Base-by-base conservation (phyloP, 768 basidiomycete species). In the Podaxis mareebaensis region DNA sequence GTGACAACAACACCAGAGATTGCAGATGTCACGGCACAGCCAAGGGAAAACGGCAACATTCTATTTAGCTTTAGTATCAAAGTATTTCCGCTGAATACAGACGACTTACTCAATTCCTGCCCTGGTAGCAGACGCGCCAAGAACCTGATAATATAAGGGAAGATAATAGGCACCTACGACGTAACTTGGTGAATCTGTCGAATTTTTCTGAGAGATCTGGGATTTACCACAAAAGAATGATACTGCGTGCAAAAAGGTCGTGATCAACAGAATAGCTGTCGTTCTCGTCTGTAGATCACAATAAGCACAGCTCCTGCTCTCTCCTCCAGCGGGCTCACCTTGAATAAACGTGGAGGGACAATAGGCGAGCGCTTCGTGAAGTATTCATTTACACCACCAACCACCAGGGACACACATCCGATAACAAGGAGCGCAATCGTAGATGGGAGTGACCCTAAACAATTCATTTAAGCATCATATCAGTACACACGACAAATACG, bases 31-130 rank as follows among this genome's bases (percentile, higher is more conserved):
- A 83, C 1, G 2, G 91, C 75, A 53, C 76, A 72, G 2, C 85
- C 88, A 5, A 92, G 78, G 1, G 91, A 92, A 71, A 79, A 94
- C 1, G 91, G 80, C 2, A 93, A 74, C 89, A 92, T 92, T 71
- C 89, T 91, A 63, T 15, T 52, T 20, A 60, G 17, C 15, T 58
- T 60, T 39, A 59, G 40, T 49, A 46, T 28, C 20, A 54, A 11
- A 20, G 15, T 33, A 7, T 61, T 22, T 22, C 40, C 28, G 61
- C 24, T 39, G 58, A 52, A 46, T 44, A 12, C 15, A n/a, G n/a
- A 44, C 58, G 15, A 52, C 78, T 72, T 71, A 88, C 89, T 83
- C 78, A 22, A 92, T 80, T 56, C 89, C 90, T 28, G 90, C 82
- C 52, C 75, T 79, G 0, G 90, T 92, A 5, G 91, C 90, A 7